A percentile compares a stretch with the other conserved stretches of the same genome.
Evolutionary conservation across 768 basidiomycete species (phyloP).

Genomic region (Russula griseocarnosa): DNA sequence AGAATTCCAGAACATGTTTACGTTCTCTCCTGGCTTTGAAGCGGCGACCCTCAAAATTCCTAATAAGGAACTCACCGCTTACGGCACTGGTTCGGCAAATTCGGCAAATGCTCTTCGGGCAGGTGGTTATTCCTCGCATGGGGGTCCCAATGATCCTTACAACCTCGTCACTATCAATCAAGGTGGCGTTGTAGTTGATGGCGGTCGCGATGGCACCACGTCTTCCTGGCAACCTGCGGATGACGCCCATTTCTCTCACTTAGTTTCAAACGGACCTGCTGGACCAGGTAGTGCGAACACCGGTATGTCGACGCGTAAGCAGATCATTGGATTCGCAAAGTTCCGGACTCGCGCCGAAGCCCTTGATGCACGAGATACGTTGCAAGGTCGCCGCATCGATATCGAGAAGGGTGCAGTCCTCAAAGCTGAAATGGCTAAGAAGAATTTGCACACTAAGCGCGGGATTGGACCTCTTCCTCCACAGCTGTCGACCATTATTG

Average conservation of each 20-base stretch:
- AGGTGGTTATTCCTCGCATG: conserved; percentile 33
- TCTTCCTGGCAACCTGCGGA: conserved; percentile 54
- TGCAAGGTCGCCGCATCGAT: conserved; percentile 89
- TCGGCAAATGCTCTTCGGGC: conserved; percentile 25
- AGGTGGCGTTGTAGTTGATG: conserved; percentile 78
- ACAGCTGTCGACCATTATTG: conserved; percentile 27
- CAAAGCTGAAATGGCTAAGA: conserved; percentile 99
- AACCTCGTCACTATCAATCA: conserved; percentile 80
- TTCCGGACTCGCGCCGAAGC: conserved; percentile 88
- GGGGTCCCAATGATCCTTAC: conserved; percentile 73
- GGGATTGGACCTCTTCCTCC: conserved; percentile 55
- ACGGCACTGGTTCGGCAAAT: conserved; percentile 41
- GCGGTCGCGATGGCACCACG: conserved; percentile 66
- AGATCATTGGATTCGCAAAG: conserved; percentile 98
- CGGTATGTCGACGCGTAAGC: conserved; percentile 67
- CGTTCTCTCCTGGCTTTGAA: conserved; percentile 92
- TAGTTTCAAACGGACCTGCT: conserved; percentile 24
- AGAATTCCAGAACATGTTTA: conserved; percentile 99
- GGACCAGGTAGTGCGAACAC: conserved; percentile 22
- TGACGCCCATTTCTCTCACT: conserved; percentile 37
- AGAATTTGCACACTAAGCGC: conserved; percentile 95
- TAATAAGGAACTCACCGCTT: conserved; percentile 82
- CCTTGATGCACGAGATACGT: conserved; percentile 75
- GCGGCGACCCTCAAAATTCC: conserved; percentile 98
- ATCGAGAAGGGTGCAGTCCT: conserved; percentile 88